Conservation (phyloP, 345 rosid species). For the Barbarea vulgaris region DNA sequence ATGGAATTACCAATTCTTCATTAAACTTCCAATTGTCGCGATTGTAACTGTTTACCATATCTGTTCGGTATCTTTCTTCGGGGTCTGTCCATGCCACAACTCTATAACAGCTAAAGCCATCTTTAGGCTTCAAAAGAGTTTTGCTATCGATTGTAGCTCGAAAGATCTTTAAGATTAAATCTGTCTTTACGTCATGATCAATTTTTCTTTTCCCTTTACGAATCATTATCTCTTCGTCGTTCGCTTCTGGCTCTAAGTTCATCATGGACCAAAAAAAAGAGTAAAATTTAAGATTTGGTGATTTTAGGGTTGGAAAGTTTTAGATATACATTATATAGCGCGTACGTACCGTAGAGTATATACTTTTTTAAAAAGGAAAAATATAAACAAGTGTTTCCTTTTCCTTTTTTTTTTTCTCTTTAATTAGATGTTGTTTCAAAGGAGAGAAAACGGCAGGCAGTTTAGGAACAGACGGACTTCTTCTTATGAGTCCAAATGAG, state of each 20-base stretch:
- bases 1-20: not conserved
- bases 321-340: not conserved
- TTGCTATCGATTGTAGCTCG: not conserved
- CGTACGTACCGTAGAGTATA: too few species aligned
- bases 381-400: too few species aligned
- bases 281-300: not conserved
- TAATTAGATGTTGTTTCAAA: constrained; percentile 62
- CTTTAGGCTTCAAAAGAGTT: not conserved
- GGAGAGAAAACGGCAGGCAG: constrained; percentile 48
- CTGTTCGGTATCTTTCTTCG: not conserved
- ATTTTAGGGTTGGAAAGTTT: not conserved
- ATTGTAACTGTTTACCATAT: not conserved
- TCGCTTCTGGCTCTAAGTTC: not conserved
- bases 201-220: not conserved
- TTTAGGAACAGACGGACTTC: constrained; percentile 44
- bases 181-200: not conserved
- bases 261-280: not conserved
- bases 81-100: not conserved
- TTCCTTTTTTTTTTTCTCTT: too few species aligned
- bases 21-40: not conserved
- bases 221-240: not conserved
- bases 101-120: not conserved
- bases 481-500: constrained; percentile 30
- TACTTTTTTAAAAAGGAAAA: too few species aligned
- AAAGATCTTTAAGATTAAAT: not conserved